Evolutionary conservation across 2,329 filamentous ascomycete genomes (phyloP).

Genomic region (Albophoma yamanashiensis): DNA sequence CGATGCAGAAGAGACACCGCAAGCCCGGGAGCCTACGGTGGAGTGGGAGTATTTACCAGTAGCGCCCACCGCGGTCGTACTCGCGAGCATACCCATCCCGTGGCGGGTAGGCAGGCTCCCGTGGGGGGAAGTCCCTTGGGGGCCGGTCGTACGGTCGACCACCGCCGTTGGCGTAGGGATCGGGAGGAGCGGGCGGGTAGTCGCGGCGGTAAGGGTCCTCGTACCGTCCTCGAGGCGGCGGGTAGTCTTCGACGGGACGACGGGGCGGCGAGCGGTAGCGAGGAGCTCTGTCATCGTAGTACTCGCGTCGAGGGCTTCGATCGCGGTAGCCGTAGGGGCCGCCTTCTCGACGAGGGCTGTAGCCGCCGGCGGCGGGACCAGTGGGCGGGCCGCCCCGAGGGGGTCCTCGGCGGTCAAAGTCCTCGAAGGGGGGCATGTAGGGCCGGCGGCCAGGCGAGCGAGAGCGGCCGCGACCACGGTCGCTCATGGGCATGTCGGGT

Average conservation of each 20-base stretch:
- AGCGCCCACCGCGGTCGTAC: slow-evolving; percentile 39
- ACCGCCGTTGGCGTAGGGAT: slow-evolving; percentile 47
- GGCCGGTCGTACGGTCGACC: slow-evolving; percentile 45
- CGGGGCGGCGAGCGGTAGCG: slow-evolving; percentile 73
- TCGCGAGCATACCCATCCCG: slow-evolving; percentile 33
- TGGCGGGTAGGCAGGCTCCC: slow-evolving; percentile 24
- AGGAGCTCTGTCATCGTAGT: slow-evolving; percentile 72
- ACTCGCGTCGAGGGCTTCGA: slow-evolving; percentile 74
- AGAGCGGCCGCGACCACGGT: slow-evolving; percentile 67
- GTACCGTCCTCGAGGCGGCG: slow-evolving; percentile 55
- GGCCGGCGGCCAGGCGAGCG: slow-evolving; percentile 61
- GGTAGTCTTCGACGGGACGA: slow-evolving; percentile 69
- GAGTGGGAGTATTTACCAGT: slow-evolving; percentile 31
- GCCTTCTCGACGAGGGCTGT: slow-evolving; percentile 64
- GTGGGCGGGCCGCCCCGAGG: slow-evolving; percentile 49
- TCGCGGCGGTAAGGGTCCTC: slow-evolving; percentile 70
- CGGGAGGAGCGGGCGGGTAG: slow-evolving; percentile 53
- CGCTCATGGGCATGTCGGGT: slow-evolving; percentile 61
- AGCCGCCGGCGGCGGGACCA: slow-evolving; percentile 45
- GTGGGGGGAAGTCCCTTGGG: slow-evolving; percentile 39
- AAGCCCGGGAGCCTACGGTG: slow-evolving; percentile 8
- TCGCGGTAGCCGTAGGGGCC: slow-evolving; percentile 73
- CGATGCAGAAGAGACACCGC: neutral
- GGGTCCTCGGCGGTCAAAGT: slow-evolving; percentile 71
- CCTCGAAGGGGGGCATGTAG: slow-evolving; percentile 59